phyloP scores from a whole-genome alignment of 441 rosid species.

The Aquilaria agallochum region DNA sequence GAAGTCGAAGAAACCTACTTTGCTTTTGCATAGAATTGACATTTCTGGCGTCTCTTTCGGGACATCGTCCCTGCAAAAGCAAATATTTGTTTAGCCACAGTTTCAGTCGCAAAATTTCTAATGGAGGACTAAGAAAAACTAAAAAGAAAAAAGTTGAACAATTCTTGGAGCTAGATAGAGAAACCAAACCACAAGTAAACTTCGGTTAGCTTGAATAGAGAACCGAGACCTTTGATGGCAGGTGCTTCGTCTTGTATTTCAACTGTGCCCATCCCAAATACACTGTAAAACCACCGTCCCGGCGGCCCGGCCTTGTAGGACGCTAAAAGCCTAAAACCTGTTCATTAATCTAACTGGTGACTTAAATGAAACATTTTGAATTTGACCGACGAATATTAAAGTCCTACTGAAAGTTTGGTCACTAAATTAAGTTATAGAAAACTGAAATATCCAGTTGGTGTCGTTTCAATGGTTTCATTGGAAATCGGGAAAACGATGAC shows the following conservation, averaged over 20 bases:
- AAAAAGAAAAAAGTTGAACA: not conserved
- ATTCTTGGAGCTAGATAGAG: conserved; percentile 1
- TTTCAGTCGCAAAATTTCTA: no score
- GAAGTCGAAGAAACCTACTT: conserved; percentile 22
- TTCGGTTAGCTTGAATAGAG: conserved; percentile 71
- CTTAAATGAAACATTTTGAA: not conserved
- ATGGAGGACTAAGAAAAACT: not conserved
- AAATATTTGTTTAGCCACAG: not conserved
- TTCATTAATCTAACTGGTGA: not conserved
- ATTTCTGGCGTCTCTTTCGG: conserved; percentile 31
- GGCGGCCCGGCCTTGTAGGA: not conserved
- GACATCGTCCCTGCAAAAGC: conserved; percentile 54
- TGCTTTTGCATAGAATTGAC: conserved; percentile 21
- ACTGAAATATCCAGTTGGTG: not conserved
- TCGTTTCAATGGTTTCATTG: not conserved
- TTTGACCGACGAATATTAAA: not conserved
- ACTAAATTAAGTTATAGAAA: no score
- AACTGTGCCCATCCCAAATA: conserved; percentile 12
- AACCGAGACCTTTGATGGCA: conserved; percentile 64
- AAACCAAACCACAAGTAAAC: conserved; percentile 54
- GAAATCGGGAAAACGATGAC: not conserved
- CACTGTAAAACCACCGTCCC: not conserved
- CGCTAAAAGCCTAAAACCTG: not conserved
- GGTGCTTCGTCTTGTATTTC: conserved; percentile 29
- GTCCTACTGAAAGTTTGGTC: no score